Percentiles rank a stretch among this genome's conserved stretches.
Evolutionary conservation across 2,329 filamentous ascomycete species (phyloP).

Genomic region (Claviceps purpurea): DNA sequence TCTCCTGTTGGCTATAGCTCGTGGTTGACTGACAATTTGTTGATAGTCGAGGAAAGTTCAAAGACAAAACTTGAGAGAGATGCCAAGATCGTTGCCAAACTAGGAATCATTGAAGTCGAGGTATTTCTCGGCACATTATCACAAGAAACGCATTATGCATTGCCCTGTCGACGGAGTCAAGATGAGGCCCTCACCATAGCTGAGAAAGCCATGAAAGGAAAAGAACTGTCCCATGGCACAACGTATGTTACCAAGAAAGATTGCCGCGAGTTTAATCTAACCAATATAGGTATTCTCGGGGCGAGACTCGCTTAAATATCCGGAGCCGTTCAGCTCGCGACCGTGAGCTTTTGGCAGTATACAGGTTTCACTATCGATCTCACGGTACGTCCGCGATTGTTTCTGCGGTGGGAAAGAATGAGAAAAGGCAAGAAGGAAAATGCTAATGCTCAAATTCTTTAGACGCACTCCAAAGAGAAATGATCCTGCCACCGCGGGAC

Average conservation of each 20-base stretch:
- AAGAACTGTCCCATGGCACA: slow-evolving; percentile 12
- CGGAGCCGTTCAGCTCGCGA: background rate
- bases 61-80: background rate
- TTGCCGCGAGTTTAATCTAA: background rate
- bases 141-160: fast-evolving
- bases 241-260: slow-evolving; percentile 5
- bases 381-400: slow-evolving; percentile 5
- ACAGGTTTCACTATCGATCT: slow-evolving; percentile 13
- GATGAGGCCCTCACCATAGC: background rate
- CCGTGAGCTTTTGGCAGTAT: background rate
- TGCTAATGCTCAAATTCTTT: background rate
- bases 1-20: background rate
- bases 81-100: background rate
- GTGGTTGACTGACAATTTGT: background rate
- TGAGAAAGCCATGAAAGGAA: slow-evolving; percentile 17
- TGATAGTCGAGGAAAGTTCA: slow-evolving; percentile 6
- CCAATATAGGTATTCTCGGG: background rate
- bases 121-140: background rate
- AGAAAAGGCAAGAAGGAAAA: background rate
- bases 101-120: slow-evolving; percentile 11
- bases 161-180: too few species aligned
- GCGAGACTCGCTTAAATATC: background rate
- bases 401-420: background rate
- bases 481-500: slow-evolving; percentile 10
- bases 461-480: slow-evolving; percentile 11